Conservation (phyloP, 805 yeast species). For the Metschnikowia reukaufii region DNA sequence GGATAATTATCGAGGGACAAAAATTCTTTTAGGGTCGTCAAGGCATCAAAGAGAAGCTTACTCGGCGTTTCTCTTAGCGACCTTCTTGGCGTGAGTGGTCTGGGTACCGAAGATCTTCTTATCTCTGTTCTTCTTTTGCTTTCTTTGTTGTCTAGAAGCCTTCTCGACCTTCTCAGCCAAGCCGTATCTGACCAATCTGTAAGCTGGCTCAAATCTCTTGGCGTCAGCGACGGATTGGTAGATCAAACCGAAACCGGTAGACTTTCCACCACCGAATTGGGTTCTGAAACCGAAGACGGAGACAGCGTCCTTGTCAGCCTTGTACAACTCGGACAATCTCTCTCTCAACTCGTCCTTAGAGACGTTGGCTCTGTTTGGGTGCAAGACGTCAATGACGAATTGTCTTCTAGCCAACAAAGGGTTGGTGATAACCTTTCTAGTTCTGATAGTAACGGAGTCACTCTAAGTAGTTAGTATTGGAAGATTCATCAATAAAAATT, state of each 20-base stretch:
- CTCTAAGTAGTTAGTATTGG: slow-evolving; percentile 52
- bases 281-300: slow-evolving; percentile 99
- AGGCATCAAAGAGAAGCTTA: slow-evolving; percentile 36
- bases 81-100: slow-evolving; percentile 87
- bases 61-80: slow-evolving; percentile 88
- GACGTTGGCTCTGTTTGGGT: slow-evolving; percentile 99
- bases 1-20: slow-evolving; percentile 20
- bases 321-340: slow-evolving; percentile 83
- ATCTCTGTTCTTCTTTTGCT: slow-evolving; percentile 99
- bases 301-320: slow-evolving; percentile 88
- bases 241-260: slow-evolving; percentile 98
- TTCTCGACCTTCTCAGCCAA: slow-evolving; percentile 94
- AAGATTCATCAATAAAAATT: background rate
- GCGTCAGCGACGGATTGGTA: slow-evolving; percentile 98
- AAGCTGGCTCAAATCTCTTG: slow-evolving; percentile 97
- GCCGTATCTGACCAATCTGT: slow-evolving; percentile 99
- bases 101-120: slow-evolving; percentile 99
- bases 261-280: slow-evolving; percentile 99
- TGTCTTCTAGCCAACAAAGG: slow-evolving; percentile 99
- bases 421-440: slow-evolving; percentile 98
- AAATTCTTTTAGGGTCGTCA: slow-evolving; percentile 21
- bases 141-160: slow-evolving; percentile 99
- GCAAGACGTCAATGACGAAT: slow-evolving; percentile 98
- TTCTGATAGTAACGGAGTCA: slow-evolving; percentile 99
- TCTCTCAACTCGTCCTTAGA: slow-evolving; percentile 99